A percentile compares a stretch with the other conserved stretches of the same genome.
These are phyloP conservation scores for Vitis riparia DNA, from an alignment of 164 flowering plant species.

Conservation along the genomic window DNA sequence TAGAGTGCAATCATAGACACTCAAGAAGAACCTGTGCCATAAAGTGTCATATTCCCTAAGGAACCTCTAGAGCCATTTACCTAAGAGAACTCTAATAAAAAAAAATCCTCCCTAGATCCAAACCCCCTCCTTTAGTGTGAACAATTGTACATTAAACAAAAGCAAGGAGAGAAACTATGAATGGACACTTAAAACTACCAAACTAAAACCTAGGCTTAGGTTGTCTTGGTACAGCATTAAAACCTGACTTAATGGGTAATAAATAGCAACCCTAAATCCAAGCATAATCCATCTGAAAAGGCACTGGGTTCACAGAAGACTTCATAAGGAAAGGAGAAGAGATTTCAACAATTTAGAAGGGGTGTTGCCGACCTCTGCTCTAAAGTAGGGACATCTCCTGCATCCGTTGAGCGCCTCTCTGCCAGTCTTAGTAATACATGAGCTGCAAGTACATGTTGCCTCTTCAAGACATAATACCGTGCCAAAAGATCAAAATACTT, in stretches of 20 bases:
- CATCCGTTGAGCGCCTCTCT: slow-evolving; percentile 72
- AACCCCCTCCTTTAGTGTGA: too few species aligned
- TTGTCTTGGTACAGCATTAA: neutral
- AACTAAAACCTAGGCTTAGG: neutral
- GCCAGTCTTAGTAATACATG: slow-evolving; percentile 84
- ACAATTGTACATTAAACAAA: neutral
- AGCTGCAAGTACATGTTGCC: slow-evolving; percentile 93
- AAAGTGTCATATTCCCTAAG: too few species aligned
- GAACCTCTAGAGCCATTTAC: too few species aligned
- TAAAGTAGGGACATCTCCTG: slow-evolving; percentile 56
- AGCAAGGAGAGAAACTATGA: neutral
- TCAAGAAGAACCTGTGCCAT: too few species aligned
- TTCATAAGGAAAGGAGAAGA: neutral
- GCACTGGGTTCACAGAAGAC: neutral
- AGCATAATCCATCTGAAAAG: neutral
- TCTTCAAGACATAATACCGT: slow-evolving; percentile 83
- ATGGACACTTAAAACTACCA: neutral
- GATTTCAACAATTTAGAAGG: neutral
- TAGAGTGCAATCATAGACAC: too few species aligned
- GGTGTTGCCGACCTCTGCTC: slow-evolving; percentile 63
- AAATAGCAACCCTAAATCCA: neutral
- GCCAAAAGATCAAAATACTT: slow-evolving; percentile 93
- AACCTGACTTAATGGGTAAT: too few species aligned
- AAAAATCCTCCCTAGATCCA: too few species aligned
- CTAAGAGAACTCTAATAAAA: too few species aligned